Conservation (phyloP, 2,329 filamentous ascomycete genomes). For the Alternaria consortialis region DNA sequence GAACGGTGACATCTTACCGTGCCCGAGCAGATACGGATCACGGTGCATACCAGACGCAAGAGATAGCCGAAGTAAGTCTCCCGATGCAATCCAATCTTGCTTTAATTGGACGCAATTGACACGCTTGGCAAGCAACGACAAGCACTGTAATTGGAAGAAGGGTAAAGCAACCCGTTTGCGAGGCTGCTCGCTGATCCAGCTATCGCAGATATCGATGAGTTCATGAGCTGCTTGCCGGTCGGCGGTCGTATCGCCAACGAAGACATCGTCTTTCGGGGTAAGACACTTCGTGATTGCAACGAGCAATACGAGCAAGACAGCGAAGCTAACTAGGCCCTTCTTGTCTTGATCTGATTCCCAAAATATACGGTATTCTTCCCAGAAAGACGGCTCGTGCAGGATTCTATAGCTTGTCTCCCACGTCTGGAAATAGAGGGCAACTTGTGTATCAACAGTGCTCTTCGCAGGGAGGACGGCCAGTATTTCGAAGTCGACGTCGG, state of each 20-base stretch:
- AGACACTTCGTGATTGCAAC: constrained; percentile 51
- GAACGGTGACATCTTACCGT: constrained; percentile 47
- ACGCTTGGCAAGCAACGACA: constrained; percentile 61
- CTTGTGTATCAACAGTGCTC: constrained; percentile 53
- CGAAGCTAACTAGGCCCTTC: constrained; percentile 42
- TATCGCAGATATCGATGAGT: constrained; percentile 53
- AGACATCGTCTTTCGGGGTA: constrained; percentile 44
- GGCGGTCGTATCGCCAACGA: constrained; percentile 55
- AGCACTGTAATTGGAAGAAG: constrained; percentile 61
- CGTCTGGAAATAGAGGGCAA: constrained; percentile 58
- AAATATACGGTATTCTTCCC: constrained; percentile 58
- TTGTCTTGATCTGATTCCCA: constrained; percentile 52
- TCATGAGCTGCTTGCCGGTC: constrained; percentile 52
- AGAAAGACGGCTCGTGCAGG: constrained; percentile 63
- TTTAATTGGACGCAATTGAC: constrained; percentile 63
- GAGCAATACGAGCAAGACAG: constrained; percentile 54
- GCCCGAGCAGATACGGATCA: constrained; percentile 52
- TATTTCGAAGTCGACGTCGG: constrained; percentile 45
- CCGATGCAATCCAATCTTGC: constrained; percentile 62
- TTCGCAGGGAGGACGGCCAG: constrained; percentile 50
- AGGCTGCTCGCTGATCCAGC: constrained; percentile 56
- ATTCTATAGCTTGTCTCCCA: constrained; percentile 64
- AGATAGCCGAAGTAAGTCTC: constrained; percentile 61
- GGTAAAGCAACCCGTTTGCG: constrained; percentile 62
- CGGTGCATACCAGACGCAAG: constrained; percentile 65